Evolutionary conservation across 768 basidiomycete species (phyloP), one percentile per base, ranked within the genome.

Genomic region (Porphyrellus cyaneotinctus): DNA sequence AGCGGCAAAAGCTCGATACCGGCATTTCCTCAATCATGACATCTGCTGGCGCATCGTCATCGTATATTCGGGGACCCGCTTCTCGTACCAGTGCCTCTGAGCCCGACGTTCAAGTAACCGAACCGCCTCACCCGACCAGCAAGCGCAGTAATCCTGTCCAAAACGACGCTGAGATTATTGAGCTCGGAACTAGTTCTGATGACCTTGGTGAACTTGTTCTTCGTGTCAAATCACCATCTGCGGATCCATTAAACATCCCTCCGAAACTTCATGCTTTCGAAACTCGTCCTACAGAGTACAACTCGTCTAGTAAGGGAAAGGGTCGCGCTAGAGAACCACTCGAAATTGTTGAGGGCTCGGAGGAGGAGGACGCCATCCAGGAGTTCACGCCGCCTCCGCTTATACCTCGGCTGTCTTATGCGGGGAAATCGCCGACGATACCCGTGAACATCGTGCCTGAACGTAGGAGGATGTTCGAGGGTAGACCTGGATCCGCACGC

Each of bases 181-280:
- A 54, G 2, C n/a, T 70, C 8, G 55, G 26, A 17, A 15, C 23
- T 13, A 43, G 37, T 13, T 58, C 58, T 38, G 66, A 63, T 6
- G 68, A 71, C 31, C 31, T 62, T 2, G 64, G 66, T 4, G 48
- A 58, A 30, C 59, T 2, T 38, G n/a, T 71, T n/a, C 8, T 50
- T 50, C 59, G 58, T 49, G 7, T 22, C 18, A 41, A 28, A 26
- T 39, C 56, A 8, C 57, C 66, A 12, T 68, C 66, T 24, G 63
- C 68, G 11, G 68, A 70, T 43, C 66, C 66, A 35, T 2, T 64
- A 47, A 6, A 28, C 26, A 4, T 28, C 26, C 5, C 26, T 28
- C 26, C 5, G 26, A 9, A 28, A 28, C 26, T 9, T 28, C 26
- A 28, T 49, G 10, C 43, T 15, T 71, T 69, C 35, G 51, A 63